Evolutionary conservation across 768 basidiomycete species (phyloP), one percentile per base, ranked within the genome.

Genomic region (Termitomyces sp.): DNA sequence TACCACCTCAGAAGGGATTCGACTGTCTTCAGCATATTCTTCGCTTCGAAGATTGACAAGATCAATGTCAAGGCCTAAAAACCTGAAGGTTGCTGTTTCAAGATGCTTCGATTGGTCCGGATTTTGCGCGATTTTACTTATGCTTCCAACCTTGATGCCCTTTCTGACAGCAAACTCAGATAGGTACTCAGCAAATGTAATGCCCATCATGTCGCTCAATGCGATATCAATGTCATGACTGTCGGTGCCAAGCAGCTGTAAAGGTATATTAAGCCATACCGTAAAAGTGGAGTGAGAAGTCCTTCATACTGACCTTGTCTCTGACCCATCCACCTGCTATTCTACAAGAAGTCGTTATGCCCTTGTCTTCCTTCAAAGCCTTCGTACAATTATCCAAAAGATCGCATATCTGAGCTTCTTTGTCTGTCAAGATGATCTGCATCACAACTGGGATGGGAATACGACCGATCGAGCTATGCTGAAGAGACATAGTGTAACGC

Each of bases 251-350:
- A 98, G 80, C 46, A 98, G 76, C 97, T 94, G 65, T 59, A 54
- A 28, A 37, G 39, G n/a, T n/a, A 36, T 49, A 5, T 20, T 29
- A 28, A 55, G 46, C 51, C 26, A 49, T 29, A 39, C n/a, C 29
- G 31, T 39, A 50, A 45, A 22, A 51, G 41, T 29, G 31, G 39
- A 24, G 7, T 24, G 16, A 22, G 41, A 37, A 51, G n/a, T 1
- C 20, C 34, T 44, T 34, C 42, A 24, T 45, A 66, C 63, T 69
- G 55, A 94, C 96, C 87, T 99, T 99, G 72, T 99, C 97, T 66
- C 97, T 79, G 46, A 98, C 97, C 97, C 97, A 99, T 20, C 97
- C 97, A 18, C 97, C 97, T 12, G 94, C 97, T 48, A 99, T 91
- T 63, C 97, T 81, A 69, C 96, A 96, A 1, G 83, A 79, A 0